Evolutionary conservation across 108 stramenopile species (phyloP).

Genomic region (Seminavis robusta): DNA sequence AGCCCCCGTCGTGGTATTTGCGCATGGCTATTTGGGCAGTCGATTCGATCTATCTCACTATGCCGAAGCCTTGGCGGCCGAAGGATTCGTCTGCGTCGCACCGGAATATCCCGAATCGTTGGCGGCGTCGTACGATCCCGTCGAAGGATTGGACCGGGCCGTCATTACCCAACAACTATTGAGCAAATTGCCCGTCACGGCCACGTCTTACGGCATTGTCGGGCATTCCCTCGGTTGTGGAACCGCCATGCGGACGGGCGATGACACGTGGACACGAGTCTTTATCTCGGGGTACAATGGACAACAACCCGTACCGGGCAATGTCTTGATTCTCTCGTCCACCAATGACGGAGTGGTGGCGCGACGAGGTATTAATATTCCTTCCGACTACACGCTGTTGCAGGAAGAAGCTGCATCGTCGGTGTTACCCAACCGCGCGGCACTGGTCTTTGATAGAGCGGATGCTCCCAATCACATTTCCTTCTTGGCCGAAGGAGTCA

Average conservation of each 20-base stretch:
- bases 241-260: constrained; percentile 57
- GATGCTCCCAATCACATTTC: constrained; percentile 82
- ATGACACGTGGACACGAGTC: constrained; percentile 66
- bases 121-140: constrained; percentile 55
- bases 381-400: constrained; percentile 8
- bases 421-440: constrained; percentile 25
- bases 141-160: constrained; percentile 47
- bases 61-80: constrained; percentile 57
- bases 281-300: constrained; percentile 54
- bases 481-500: constrained; percentile 57
- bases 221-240: constrained; percentile 77
- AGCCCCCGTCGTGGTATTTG: constrained; percentile 58
- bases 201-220: constrained; percentile 50
- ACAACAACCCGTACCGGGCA: constrained; percentile 14
- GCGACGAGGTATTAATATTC: too few relatives aligned
- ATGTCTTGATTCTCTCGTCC: constrained; percentile 41
- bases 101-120: constrained; percentile 76
- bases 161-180: constrained; percentile 44
- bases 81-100: constrained; percentile 59
- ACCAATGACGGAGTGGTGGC: constrained; percentile 61
- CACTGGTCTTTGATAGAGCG: constrained; percentile 45
- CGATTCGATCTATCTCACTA: constrained; percentile 72
- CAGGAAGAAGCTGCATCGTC: neutral
- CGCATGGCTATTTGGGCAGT: constrained; percentile 60
- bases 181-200: constrained; percentile 16